These are phyloP conservation scores for Tetrahymena elliotti DNA, from an alignment of 73 alveolate genomes.

Conservation along the genomic window DNA sequence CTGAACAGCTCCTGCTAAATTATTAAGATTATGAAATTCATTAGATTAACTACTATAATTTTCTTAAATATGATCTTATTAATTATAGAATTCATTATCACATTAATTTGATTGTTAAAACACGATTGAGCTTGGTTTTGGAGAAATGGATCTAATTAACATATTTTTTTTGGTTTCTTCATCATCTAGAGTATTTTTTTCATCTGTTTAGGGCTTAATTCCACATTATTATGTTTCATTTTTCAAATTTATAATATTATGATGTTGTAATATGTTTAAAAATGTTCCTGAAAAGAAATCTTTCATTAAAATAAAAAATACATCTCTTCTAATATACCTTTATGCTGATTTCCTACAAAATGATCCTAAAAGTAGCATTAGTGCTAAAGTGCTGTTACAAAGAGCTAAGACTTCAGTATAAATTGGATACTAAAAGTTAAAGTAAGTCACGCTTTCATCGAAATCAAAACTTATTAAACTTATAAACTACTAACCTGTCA, in stretches of 20 bases:
- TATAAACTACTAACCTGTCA: no score
- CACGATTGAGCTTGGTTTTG: background rate
- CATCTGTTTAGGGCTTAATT: background rate
- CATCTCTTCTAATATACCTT: background rate
- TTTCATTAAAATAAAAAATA: background rate
- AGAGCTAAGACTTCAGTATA: background rate
- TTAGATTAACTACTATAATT: no score
- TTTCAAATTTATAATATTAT: no score
- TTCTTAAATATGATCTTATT: background rate
- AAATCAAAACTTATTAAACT: no score
- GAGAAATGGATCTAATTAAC: background rate
- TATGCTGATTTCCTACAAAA: background rate
- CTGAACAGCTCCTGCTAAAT: no score
- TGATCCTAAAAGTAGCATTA: background rate
- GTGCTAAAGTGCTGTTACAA: background rate
- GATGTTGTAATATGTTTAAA: background rate
- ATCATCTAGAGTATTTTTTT: no score
- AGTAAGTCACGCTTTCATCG: background rate
- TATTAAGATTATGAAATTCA: no score
- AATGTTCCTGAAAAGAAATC: background rate
- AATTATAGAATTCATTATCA: no score
- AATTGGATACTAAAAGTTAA: background rate
- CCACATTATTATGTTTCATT: background rate
- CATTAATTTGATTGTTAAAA: background rate
- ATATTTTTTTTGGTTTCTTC: background rate